Conservation (phyloP, 2,329 filamentous ascomycete species). For the Hymenoscyphus linearis region DNA sequence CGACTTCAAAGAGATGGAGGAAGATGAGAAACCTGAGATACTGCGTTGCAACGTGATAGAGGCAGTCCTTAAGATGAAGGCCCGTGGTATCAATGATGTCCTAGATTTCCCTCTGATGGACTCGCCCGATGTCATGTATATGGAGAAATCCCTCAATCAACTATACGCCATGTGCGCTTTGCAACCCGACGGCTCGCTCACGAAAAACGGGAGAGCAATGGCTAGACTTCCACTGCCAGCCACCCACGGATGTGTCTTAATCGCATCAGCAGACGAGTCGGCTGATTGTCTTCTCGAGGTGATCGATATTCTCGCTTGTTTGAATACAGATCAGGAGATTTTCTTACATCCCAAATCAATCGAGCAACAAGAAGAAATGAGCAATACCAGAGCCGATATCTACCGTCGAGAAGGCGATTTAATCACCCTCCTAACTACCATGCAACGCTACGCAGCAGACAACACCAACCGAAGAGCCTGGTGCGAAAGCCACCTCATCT, state of each 20-base stretch:
- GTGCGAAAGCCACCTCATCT: constrained; percentile 54
- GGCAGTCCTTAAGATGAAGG: constrained; percentile 88
- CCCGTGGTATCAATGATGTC: constrained; percentile 77
- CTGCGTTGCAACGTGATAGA: constrained; percentile 82
- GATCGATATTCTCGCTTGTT: constrained; percentile 73
- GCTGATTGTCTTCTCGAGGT: constrained; percentile 72
- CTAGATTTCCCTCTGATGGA: constrained; percentile 82
- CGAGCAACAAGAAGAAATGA: constrained; percentile 49
- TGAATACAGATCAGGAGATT: constrained; percentile 59
- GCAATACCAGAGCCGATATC: constrained; percentile 50
- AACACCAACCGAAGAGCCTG: constrained; percentile 46
- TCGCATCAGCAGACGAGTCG: constrained; percentile 68
- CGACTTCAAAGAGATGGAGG: constrained; percentile 63
- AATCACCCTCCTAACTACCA: constrained; percentile 58
- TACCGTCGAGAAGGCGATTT: constrained; percentile 59
- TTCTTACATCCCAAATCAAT: constrained; percentile 56
- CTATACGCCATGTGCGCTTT: constrained; percentile 76
- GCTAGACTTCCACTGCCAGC: constrained; percentile 79
- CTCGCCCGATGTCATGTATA: constrained; percentile 66
- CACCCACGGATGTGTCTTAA: constrained; percentile 71
- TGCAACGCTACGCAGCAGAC: constrained; percentile 56
- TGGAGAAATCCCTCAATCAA: constrained; percentile 77
- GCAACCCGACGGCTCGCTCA: constrained; percentile 67
- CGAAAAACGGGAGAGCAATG: constrained; percentile 67
- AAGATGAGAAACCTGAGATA: constrained; percentile 81